phyloP scores from a whole-genome alignment of 2,329 filamentous ascomycete genomes.

The Phyllosticta citriasiana region DNA sequence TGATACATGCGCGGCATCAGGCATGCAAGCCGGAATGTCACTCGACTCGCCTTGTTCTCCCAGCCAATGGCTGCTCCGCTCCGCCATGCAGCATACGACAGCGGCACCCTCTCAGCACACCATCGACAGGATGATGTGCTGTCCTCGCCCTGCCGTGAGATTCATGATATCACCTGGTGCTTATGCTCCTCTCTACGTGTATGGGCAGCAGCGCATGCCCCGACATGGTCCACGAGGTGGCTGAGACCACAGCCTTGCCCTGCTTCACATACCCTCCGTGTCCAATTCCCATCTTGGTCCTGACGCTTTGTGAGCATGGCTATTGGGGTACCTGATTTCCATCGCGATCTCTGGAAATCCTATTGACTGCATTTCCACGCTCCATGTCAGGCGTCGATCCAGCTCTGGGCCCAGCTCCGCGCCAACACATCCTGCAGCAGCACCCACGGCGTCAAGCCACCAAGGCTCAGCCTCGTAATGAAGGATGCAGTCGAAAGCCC shows the following conservation, averaged over 20 bases:
- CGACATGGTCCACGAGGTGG: slow-evolving; percentile 1
- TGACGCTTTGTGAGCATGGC: background rate
- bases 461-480: slow-evolving; percentile 18
- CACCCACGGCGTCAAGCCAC: slow-evolving; percentile 15
- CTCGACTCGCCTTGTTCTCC: background rate
- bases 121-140: slow-evolving; percentile 7
- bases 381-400: slow-evolving; percentile 10
- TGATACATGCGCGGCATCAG: background rate
- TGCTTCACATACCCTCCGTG: background rate
- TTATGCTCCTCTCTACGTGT: slow-evolving; percentile 4
- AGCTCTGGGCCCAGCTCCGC: slow-evolving; percentile 10
- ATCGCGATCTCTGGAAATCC: slow-evolving; percentile 24
- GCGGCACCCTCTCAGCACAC: background rate
- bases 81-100: background rate
- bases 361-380: slow-evolving; percentile 25
- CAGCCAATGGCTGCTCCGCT: background rate
- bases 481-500: background rate
- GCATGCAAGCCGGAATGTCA: background rate
- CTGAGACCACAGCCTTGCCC: slow-evolving; percentile 4
- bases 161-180: background rate
- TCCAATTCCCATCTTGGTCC: background rate
- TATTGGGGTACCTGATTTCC: slow-evolving; percentile 16
- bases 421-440: slow-evolving; percentile 30
- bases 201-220: background rate
- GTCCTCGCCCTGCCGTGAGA: slow-evolving; percentile 6